A percentile compares a stretch with the other conserved stretches of the same genome.
phyloP scores from a whole-genome alignment of 768 basidiomycete genomes.

The Lactarius hengduanensis region DNA sequence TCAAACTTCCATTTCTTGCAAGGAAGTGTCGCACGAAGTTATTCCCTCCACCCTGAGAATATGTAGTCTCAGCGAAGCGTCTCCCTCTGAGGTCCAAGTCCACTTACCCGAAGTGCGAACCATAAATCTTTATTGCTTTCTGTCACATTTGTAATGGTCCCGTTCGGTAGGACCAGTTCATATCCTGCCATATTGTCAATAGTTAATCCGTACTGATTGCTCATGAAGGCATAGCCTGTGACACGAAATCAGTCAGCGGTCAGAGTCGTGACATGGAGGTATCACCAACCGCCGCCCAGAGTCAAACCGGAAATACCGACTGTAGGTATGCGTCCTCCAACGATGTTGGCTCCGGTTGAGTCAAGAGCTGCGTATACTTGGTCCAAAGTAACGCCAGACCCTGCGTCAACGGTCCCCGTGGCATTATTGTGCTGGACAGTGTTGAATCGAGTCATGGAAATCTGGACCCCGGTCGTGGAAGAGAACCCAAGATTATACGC shows the following conservation, averaged over 20 bases:
- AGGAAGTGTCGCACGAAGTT: conserved; percentile 16
- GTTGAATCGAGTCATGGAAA: conserved; percentile 32
- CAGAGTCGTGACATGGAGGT: background rate
- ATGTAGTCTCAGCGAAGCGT: background rate
- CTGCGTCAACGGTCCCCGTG: conserved; percentile 24
- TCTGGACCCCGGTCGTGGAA: conserved; percentile 33
- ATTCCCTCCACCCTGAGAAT: conserved; percentile 20
- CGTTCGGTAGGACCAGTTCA: conserved; percentile 36
- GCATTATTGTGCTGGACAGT: conserved; percentile 1
- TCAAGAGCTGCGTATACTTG: conserved; percentile 28
- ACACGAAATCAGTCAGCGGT: too few species aligned
- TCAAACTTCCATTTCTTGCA: too few species aligned
- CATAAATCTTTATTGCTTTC: background rate
- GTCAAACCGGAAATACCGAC: conserved; percentile 31
- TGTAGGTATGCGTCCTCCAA: conserved; percentile 30
- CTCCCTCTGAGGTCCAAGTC: too few species aligned
- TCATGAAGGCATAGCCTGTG: too few species aligned
- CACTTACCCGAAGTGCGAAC: conserved; percentile 19
- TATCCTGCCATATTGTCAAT: conserved; percentile 35
- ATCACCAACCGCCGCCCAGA: too few species aligned
- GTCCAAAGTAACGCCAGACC: conserved; percentile 33
- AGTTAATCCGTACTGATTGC: too few species aligned
- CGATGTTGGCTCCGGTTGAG: conserved; percentile 25
- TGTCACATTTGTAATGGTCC: conserved; percentile 24
- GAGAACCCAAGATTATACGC: conserved; percentile 29